A percentile compares a stretch with the other conserved stretches of the same genome.
Evolutionary conservation across 225 moss, liverwort and hornwort species (phyloP).

Genomic region (Rhytidiadelphus loreus): DNA sequence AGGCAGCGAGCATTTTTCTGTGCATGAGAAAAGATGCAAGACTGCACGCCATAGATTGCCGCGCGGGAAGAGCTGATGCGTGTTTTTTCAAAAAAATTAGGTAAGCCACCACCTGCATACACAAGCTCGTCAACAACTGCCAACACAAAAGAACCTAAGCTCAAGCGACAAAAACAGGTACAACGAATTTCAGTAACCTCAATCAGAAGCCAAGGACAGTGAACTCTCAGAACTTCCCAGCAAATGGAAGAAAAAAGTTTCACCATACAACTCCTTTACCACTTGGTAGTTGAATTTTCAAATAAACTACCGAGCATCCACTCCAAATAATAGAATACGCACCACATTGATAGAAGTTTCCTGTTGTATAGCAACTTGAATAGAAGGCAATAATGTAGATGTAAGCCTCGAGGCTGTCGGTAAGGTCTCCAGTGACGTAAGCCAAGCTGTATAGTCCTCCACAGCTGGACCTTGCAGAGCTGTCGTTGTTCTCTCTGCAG

Average conservation of each 20-base stretch:
- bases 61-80: slow-evolving; percentile 34
- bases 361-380: slow-evolving; percentile 66
- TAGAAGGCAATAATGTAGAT: slow-evolving; percentile 55
- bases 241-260: neutral
- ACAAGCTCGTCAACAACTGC: neutral
- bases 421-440: slow-evolving; percentile 50
- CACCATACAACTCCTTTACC: neutral
- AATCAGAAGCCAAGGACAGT: neutral
- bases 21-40: slow-evolving; percentile 59
- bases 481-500: slow-evolving; percentile 24
- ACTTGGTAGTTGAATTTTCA: neutral
- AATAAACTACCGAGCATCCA: neutral
- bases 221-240: neutral
- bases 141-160: neutral
- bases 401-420: slow-evolving; percentile 56
- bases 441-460: slow-evolving; percentile 73
- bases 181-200: neutral
- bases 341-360: slow-evolving; percentile 83
- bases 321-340: slow-evolving; percentile 12
- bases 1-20: slow-evolving; percentile 59
- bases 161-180: neutral
- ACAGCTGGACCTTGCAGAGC: slow-evolving; percentile 16
- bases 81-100: slow-evolving; percentile 72
- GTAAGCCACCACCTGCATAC: slow-evolving; percentile 71
- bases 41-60: slow-evolving; percentile 64